A percentile compares a stretch with the other conserved stretches of the same genome.
phyloP scores from a whole-genome alignment of 192 early-diverging fungal genomes.

The Haplosporangium gracile region DNA sequence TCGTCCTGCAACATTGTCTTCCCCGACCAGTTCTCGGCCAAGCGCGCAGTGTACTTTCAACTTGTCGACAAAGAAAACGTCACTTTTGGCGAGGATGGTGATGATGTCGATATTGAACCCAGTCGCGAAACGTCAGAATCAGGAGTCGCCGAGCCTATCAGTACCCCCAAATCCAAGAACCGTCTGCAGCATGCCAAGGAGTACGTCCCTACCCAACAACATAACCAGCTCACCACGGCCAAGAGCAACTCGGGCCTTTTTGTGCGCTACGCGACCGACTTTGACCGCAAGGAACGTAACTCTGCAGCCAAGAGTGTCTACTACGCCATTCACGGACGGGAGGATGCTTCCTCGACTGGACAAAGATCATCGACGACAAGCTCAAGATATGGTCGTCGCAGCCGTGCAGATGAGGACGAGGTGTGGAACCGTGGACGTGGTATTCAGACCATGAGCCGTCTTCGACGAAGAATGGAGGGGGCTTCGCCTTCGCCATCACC shows the following conservation, averaged over 20 bases:
- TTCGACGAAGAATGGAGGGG: slow-evolving; percentile 37
- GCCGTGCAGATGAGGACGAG: slow-evolving; percentile 47
- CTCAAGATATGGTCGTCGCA: slow-evolving; percentile 42
- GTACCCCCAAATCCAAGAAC: slow-evolving; percentile 34
- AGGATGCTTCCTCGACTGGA: slow-evolving; percentile 6
- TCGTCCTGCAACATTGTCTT: slow-evolving; percentile 59
- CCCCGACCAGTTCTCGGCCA: slow-evolving; percentile 36
- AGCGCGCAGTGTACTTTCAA: slow-evolving; percentile 50
- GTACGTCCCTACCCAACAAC: slow-evolving; percentile 40
- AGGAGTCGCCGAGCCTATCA: not conserved
- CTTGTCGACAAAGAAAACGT: slow-evolving; percentile 34
- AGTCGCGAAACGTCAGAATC: not conserved
- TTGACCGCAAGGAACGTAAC: slow-evolving; percentile 56
- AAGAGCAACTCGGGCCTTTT: slow-evolving; percentile 41
- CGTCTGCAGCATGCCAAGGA: slow-evolving; percentile 45
- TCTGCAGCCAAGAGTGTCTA: slow-evolving; percentile 59
- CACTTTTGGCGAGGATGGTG: slow-evolving; percentile 50
- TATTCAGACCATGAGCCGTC: slow-evolving; percentile 35
- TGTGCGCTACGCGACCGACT: slow-evolving; percentile 56
- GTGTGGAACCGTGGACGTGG: slow-evolving; percentile 47
- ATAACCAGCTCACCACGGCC: slow-evolving; percentile 25
- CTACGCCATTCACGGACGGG: slow-evolving; percentile 58
- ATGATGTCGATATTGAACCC: slow-evolving; percentile 24
- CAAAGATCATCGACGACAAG: not conserved
- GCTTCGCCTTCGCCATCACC: slow-evolving; percentile 37